Evolutionary conservation across 495 filamentous ascomycete species (phyloP).

Genomic region (Echria macrotheca): DNA sequence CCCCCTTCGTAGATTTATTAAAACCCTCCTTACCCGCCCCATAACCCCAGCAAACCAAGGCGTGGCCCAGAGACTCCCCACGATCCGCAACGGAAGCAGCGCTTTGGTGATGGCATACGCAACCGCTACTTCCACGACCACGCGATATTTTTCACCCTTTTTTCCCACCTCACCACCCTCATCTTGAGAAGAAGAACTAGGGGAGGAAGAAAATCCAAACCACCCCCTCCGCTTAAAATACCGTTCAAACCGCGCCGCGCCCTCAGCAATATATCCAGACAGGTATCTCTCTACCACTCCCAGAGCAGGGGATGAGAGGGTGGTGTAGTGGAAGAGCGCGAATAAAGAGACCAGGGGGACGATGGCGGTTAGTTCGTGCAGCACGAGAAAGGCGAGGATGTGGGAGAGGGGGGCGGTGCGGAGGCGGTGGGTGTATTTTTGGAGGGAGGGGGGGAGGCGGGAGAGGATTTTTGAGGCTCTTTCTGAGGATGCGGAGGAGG

Average conservation of each 20-base stretch:
- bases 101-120: constrained; percentile 88
- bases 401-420: constrained; percentile 73
- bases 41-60: constrained; percentile 84
- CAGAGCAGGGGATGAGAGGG: constrained; percentile 55
- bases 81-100: constrained; percentile 68
- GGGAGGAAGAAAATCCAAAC: constrained; percentile 39
- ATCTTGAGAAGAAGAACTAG: no score
- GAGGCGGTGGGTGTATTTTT: constrained; percentile 60
- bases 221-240: constrained; percentile 43
- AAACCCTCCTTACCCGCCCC: constrained; percentile 7
- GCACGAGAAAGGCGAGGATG: constrained; percentile 76
- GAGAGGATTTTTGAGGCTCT: constrained; percentile 55
- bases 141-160: constrained; percentile 37
- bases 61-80: constrained; percentile 76
- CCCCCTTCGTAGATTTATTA: no score
- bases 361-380: constrained; percentile 89
- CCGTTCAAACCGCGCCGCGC: constrained; percentile 38
- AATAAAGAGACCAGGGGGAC: constrained; percentile 71
- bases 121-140: constrained; percentile 68
- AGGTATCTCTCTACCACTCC: constrained; percentile 33
- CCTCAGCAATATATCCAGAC: constrained; percentile 37
- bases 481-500: constrained; percentile 6
- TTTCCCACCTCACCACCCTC: constrained; percentile 13
- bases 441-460: constrained; percentile 52
- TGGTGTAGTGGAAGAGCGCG: constrained; percentile 68